A percentile compares a stretch with the other conserved stretches of the same genome.
phyloP scores from a whole-genome alignment of 768 basidiomycete genomes.

The Sarcomyxa edulis region DNA sequence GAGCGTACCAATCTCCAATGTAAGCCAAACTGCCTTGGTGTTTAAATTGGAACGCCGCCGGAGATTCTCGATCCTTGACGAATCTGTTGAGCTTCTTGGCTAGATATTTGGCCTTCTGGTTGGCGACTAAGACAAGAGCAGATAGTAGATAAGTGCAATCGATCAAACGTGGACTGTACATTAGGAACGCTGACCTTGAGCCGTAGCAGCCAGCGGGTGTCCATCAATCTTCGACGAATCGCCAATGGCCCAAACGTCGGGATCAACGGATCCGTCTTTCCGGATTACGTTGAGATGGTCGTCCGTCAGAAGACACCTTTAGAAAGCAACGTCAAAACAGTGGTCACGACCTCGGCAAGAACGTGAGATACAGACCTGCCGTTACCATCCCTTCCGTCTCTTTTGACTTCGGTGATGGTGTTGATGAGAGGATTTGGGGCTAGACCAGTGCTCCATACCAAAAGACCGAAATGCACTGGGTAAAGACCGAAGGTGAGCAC shows the following conservation, averaged over 20 bases:
- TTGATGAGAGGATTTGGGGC: conserved; percentile 76
- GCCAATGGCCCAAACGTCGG: conserved; percentile 78
- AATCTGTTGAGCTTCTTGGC: conserved; percentile 62
- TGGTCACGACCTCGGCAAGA: too few relatives aligned
- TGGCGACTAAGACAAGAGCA: conserved; percentile 65
- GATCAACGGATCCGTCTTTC: conserved; percentile 45
- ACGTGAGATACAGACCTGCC: conserved; percentile 32
- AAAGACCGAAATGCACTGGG: conserved; percentile 72
- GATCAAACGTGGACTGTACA: not conserved
- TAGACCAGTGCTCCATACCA: conserved; percentile 87
- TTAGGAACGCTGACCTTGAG: conserved; percentile 57
- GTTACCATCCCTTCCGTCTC: conserved; percentile 53
- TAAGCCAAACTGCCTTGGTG: conserved; percentile 78
- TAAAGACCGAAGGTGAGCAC: not conserved
- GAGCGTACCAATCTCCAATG: conserved; percentile 63
- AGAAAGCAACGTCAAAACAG: conserved; percentile 2
- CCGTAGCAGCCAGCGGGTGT: conserved; percentile 71
- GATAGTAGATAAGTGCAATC: too few relatives aligned
- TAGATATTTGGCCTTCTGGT: conserved; percentile 70
- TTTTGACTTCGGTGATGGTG: conserved; percentile 56
- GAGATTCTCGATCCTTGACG: conserved; percentile 39
- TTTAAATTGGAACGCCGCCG: conserved; percentile 61
- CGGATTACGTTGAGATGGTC: conserved; percentile 58
- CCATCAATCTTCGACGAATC: conserved; percentile 64
- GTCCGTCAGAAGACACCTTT: conserved; percentile 36